A percentile compares a stretch with the other conserved stretches of the same genome.
phyloP scores from a whole-genome alignment of 257 asterid genomes.

The Thymus mandschuricus region DNA sequence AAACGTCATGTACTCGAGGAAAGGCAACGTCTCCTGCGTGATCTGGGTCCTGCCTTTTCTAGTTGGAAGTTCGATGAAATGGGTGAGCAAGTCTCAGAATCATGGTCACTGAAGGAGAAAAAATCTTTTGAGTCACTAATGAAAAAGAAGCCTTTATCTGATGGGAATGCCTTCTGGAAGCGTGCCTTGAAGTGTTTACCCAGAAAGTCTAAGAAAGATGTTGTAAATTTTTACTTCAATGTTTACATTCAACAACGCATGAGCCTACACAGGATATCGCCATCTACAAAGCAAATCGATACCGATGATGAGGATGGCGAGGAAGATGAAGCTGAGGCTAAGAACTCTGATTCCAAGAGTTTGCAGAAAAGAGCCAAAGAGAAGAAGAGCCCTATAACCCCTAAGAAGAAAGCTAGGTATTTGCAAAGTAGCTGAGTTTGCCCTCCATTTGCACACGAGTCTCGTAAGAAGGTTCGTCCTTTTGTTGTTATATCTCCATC shows the following conservation, averaged over 20 bases:
- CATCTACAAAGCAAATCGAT: conserved; percentile 40
- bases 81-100: conserved; percentile 63
- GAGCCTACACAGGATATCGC: conserved; percentile 48
- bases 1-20: conserved; percentile 57
- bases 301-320: conserved; percentile 66
- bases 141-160: conserved; percentile 39
- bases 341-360: conserved; percentile 33
- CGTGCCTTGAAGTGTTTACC: conserved; percentile 57
- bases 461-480: conserved; percentile 35
- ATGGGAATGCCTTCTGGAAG: conserved; percentile 57
- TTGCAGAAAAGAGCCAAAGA: conserved; percentile 34
- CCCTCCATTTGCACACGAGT: neutral
- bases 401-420: conserved; percentile 44
- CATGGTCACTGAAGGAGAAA: conserved; percentile 67
- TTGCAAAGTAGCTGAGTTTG: conserved; percentile 34
- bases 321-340: conserved; percentile 45
- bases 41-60: conserved; percentile 64
- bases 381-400: conserved; percentile 25
- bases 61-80: conserved; percentile 78
- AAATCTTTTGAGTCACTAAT: conserved; percentile 51
- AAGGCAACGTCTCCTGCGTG: conserved; percentile 46
- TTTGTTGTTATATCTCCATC: conserved; percentile 21
- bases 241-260: conserved; percentile 62
- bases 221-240: conserved; percentile 61
- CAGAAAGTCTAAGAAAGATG: conserved; percentile 40